phyloP scores from a whole-genome alignment of 2,329 filamentous ascomycete genomes.

The Akanthomyces uredinophilus region DNA sequence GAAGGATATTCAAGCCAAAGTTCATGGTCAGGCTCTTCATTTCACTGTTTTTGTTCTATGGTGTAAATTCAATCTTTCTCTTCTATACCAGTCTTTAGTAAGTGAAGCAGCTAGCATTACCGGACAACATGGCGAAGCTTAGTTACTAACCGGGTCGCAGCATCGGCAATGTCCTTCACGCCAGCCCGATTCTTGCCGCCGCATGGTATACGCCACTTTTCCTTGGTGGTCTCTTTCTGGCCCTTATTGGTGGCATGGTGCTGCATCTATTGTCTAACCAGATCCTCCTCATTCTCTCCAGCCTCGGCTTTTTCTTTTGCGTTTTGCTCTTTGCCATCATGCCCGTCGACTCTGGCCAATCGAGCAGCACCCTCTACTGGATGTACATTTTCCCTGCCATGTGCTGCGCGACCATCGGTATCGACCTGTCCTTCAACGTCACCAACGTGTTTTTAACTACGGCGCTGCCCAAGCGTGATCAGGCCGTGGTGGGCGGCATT shows the following conservation, averaged over 20 bases:
- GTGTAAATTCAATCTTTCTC: slow-evolving; percentile 53
- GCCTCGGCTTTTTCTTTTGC: slow-evolving; percentile 31
- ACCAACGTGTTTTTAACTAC: slow-evolving; percentile 60
- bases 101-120: slow-evolving; percentile 19
- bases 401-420: slow-evolving; percentile 52
- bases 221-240: slow-evolving; percentile 8
- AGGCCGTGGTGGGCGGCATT: slow-evolving; percentile 56
- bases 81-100: slow-evolving; percentile 58
- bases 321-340: slow-evolving; percentile 21
- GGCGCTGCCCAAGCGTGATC: slow-evolving; percentile 46
- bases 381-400: slow-evolving; percentile 53
- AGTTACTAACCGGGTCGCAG: background rate
- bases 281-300: slow-evolving; percentile 16
- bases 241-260: slow-evolving; percentile 6
- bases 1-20: slow-evolving; percentile 55
- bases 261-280: slow-evolving; percentile 12
- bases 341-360: slow-evolving; percentile 6
- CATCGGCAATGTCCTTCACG: slow-evolving; percentile 8
- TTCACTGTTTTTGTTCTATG: slow-evolving; percentile 52
- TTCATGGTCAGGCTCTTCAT: slow-evolving; percentile 51
- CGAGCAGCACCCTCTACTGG: slow-evolving; percentile 40
- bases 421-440: slow-evolving; percentile 58
- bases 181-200: slow-evolving; percentile 1
- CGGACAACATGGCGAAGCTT: background rate
- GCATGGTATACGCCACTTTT: slow-evolving; percentile 14